Percentiles rank a stretch among this genome's conserved stretches.
Conservation (phyloP, 2,329 filamentous ascomycete species). For the Grosmannia clavigera region DNA sequence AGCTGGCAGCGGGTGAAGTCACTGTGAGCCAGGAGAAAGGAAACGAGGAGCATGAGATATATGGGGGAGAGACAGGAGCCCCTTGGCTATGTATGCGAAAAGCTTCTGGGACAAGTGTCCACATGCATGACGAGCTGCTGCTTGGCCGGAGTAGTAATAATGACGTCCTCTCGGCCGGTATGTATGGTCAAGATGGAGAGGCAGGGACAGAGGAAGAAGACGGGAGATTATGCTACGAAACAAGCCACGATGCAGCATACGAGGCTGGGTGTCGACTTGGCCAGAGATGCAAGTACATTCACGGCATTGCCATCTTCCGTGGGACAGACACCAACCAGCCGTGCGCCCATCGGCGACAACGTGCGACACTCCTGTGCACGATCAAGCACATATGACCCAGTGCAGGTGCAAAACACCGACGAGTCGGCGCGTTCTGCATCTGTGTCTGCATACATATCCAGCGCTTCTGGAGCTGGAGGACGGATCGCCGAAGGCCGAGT, state of each 20-base stretch:
- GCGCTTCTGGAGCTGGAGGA: background rate
- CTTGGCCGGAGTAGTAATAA: no score
- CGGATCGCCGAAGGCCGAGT: no score
- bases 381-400: background rate
- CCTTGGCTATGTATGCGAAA: no score
- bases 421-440: background rate
- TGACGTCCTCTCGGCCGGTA: no score
- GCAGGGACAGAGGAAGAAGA: no score
- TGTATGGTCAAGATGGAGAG: no score
- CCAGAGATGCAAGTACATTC: no score
- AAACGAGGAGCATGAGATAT: background rate
- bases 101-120: no score
- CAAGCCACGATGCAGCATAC: no score
- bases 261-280: no score
- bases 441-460: background rate
- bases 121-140: no score
- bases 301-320: background rate
- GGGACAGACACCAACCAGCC: background rate
- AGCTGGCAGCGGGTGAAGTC: background rate
- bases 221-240: no score
- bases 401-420: background rate
- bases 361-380: background rate
- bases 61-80: background rate
- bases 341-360: background rate
- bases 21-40: background rate